Evolutionary conservation across 495 filamentous ascomycete species (phyloP).

Genomic region (Penicillium silybi): DNA sequence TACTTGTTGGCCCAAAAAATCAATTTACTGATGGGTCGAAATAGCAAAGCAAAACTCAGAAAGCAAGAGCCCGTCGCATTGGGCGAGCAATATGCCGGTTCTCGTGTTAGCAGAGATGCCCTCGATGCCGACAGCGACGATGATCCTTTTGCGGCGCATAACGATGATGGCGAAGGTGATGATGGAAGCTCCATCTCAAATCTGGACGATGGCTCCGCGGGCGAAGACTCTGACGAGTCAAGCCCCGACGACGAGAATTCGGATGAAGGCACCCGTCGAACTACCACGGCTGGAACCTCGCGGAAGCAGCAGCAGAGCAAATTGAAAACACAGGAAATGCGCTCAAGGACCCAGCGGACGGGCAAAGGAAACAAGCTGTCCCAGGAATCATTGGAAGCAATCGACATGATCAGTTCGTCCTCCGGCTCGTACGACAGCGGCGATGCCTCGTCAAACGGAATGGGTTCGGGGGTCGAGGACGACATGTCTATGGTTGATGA

Average conservation of each 20-base stretch:
- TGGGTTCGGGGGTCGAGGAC: constrained; percentile 3
- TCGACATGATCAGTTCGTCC: background rate
- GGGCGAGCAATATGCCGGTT: constrained; percentile 80
- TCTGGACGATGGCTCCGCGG: constrained; percentile 23
- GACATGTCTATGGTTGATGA: background rate
- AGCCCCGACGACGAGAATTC: background rate
- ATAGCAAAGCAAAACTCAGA: constrained; percentile 79
- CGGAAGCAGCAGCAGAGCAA: background rate
- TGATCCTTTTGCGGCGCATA: constrained; percentile 36
- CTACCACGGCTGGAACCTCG: background rate
- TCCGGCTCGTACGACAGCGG: background rate
- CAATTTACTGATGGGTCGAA: constrained; percentile 3
- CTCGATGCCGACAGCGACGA: constrained; percentile 52
- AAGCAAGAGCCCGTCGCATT: constrained; percentile 57
- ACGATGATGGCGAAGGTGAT: constrained; percentile 14
- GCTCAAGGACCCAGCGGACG: background rate
- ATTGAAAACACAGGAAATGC: background rate
- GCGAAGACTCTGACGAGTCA: background rate
- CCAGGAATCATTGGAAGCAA: background rate
- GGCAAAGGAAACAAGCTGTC: background rate
- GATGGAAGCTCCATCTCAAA: constrained; percentile 14
- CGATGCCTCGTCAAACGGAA: background rate
- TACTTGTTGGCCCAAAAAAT: constrained; percentile 1
- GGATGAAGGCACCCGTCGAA: background rate
- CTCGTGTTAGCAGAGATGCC: constrained; percentile 69